Evolutionary conservation across 768 basidiomycete genomes (phyloP), one percentile per base, ranked within the genome.

Genomic region (Rhodotorula sphaerocarpa): DNA sequence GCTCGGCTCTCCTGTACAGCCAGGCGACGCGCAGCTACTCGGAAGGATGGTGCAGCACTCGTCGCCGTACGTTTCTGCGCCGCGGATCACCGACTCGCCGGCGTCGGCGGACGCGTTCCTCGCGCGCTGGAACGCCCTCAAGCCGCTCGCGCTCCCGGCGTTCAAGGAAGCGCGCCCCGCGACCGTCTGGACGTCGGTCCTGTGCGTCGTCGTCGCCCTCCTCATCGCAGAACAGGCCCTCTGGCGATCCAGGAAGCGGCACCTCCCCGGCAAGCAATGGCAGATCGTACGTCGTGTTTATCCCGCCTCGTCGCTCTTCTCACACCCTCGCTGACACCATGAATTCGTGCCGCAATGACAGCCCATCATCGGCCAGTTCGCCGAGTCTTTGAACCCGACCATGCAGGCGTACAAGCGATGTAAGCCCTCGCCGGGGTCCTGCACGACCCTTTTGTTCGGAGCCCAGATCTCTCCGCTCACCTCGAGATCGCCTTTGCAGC

Each of bases 301-400:
- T 20, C 31, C 31, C 2, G 28, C 36, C 33, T 39, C 50, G 23
- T 34, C 16, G 10, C 23, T 30, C 27, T 11, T 12, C 3, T 0
- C 20, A 6, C 12, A 12, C 4, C 28, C 2, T 16, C 39, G 18
- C 9, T 5, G 23, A 1, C 21, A 23, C 41, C n/a, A 1, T 33
- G 12, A 28, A 46, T 18, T 12, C 23, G 3, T 3, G 2, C 20
- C 20, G 3, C 75, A 20, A 36, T 4, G 18, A 91, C 50, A 69
- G 68, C 95, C 95, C n/a, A 72, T 99, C 72, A 96, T 99, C 59
- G 95, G 95, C 60, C 91, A 91, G 76, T 95, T 96, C 71, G 84
- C 86, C 31, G 72, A 96, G 73, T 92, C 89, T 7, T 78, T 93
- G 78, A 82, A 86, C 69, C 95, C 95, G 18, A 85, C 88, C 9